Evolutionary conservation across 768 basidiomycete genomes (phyloP).

Genomic region (Boletus rufocinnamomeus): DNA sequence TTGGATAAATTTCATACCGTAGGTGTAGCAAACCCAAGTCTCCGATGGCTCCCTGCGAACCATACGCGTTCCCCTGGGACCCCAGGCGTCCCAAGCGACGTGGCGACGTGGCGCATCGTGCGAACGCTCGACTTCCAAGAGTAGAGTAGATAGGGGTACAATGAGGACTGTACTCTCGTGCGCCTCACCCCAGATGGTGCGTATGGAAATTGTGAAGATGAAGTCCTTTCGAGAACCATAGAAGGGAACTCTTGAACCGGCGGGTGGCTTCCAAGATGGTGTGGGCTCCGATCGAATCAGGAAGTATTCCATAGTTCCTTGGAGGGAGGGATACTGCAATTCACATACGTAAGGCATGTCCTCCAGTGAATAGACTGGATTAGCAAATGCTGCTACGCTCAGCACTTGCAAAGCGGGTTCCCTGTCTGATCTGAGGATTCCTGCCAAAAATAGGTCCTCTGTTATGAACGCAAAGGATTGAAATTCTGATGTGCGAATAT

Average conservation of each 20-base stretch:
- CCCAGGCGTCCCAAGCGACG: conserved; percentile 36
- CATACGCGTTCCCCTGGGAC: conserved; percentile 34
- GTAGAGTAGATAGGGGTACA: conserved; percentile 35
- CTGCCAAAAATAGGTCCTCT: conserved; percentile 31
- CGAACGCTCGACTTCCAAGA: conserved; percentile 25
- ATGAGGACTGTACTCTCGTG: conserved; percentile 29
- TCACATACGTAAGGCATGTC: conserved; percentile 28
- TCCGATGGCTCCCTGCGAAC: conserved; percentile 29
- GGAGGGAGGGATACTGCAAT: conserved; percentile 28
- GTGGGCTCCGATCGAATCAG: conserved; percentile 38
- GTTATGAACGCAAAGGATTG: conserved; percentile 39
- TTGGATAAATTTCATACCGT: conserved; percentile 37
- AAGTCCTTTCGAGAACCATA: conserved; percentile 29
- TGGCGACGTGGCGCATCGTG: background rate
- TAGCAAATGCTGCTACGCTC: conserved; percentile 12
- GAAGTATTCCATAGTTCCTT: conserved; percentile 20
- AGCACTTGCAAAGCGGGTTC: conserved; percentile 22
- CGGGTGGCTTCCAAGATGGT: conserved; percentile 27
- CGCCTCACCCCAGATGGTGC: conserved; percentile 6
- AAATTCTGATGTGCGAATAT: conserved; percentile 22
- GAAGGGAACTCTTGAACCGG: conserved; percentile 21
- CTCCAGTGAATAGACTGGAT: conserved; percentile 8
- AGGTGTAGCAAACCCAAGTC: conserved; percentile 39
- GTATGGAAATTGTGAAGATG: conserved; percentile 35
- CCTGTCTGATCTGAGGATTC: conserved; percentile 9